Base-by-base conservation (phyloP, 192 early-diverging fungal species). In the Helicostylum pulchrum region DNA sequence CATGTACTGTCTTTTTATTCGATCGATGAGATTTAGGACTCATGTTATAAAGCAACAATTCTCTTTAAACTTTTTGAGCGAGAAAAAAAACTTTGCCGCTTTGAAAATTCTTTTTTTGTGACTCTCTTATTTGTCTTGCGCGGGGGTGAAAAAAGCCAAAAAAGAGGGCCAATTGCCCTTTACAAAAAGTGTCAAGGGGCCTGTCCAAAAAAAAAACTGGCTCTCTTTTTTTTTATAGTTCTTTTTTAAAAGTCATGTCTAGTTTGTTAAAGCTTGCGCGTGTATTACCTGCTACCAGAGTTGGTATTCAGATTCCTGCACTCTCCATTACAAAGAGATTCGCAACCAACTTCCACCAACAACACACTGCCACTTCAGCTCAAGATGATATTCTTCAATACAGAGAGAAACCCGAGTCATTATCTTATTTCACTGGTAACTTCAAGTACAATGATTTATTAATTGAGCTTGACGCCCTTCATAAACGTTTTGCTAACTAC, bases 371-470 rank as follows among this genome's bases (percentile, higher is more conserved):
- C 53, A 15, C 20, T 19, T 14, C 20, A 15, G 15, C 51, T 42
- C 11, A 54, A 39, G 70, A 73, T 34, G 78, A 78, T 12, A 66
- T 76, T 26, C 71, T 81, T 30, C 49, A 55, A 19, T 75, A 76
- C 5, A 48, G 67, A 26, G 62, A 82, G 48, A 82, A 83, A 39
- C 89, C 90, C 14, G 73, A 70, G 30, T 86, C 90, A 9, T 73
- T 89, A 0, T 90, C 93, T 8, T 97, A 94, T 77, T 97, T 97
- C 67, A 95, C 92, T 32, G 87, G 88, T 0, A 93, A 92, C 77
- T 87, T 86, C 47, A 75, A 78, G 44, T 95, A 90, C 79, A 87
- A 87, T 70, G 83, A 88, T 34, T 71, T 88, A n/a, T 58, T 95
- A 8, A 84, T 89, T 32, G 80, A 81, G 2, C 59, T 94, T 19